Percentiles rank a stretch among this genome's conserved stretches.
Evolutionary conservation across 2,329 filamentous ascomycete genomes (phyloP).

Genomic region (Nigrospora sphaerica): DNA sequence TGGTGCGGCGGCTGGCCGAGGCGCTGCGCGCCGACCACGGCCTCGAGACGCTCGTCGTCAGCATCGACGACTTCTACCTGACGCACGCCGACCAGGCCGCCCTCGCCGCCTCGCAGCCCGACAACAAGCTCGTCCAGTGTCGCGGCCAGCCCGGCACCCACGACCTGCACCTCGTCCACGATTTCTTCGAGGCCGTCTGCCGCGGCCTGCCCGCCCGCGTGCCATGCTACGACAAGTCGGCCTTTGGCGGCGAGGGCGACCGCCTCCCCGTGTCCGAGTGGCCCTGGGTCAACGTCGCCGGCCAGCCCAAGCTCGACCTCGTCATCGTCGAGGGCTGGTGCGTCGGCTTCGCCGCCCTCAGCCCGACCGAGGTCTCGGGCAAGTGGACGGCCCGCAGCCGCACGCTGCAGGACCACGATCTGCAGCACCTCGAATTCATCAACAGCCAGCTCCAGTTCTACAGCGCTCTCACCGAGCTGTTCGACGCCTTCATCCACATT

Average conservation of each 20-base stretch:
- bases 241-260: constrained; percentile 69
- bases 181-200: constrained; percentile 55
- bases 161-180: constrained; percentile 58
- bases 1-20: constrained; percentile 61
- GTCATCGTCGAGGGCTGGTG: constrained; percentile 90
- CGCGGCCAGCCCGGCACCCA: constrained; percentile 81
- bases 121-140: constrained; percentile 72
- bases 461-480: constrained; percentile 38
- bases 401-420: constrained; percentile 38
- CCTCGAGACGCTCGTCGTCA: constrained; percentile 63
- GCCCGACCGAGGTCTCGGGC: constrained; percentile 40
- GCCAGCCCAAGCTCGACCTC: constrained; percentile 46
- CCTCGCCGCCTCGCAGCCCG: constrained; percentile 57
- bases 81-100: constrained; percentile 59
- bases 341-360: constrained; percentile 68
- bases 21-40: constrained; percentile 49
- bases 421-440: constrained; percentile 12
- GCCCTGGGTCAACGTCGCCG: constrained; percentile 46
- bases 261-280: constrained; percentile 57
- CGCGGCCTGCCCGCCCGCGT: constrained; percentile 46
- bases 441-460: constrained; percentile 43
- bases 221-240: constrained; percentile 79
- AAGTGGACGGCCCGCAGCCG: constrained; percentile 43
- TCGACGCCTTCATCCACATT: constrained; percentile 51
- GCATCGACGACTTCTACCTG: constrained; percentile 87